These are phyloP conservation scores for Acrasis kona DNA, from an alignment of 78 protist genomes.

Conservation along the genomic window DNA sequence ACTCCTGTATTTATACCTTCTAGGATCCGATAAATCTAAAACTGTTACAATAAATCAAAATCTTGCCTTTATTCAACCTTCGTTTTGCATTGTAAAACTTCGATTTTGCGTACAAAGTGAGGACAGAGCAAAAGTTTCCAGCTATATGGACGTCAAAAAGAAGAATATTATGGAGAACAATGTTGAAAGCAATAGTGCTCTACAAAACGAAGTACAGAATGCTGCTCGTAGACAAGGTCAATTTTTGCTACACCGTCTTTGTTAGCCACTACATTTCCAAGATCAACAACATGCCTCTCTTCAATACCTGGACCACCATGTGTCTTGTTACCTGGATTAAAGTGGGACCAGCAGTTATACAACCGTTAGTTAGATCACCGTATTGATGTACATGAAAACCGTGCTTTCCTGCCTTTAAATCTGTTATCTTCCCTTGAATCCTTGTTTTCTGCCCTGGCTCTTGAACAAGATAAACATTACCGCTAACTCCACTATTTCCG, in stretches of 20 bases:
- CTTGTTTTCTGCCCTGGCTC: not conserved
- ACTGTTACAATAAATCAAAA: too few species aligned
- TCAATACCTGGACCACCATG: conserved; percentile 14
- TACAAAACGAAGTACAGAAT: too few species aligned
- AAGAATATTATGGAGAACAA: too few species aligned
- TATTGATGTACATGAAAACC: conserved; percentile 8
- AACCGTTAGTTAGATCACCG: conserved; percentile 6
- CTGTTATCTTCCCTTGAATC: not conserved
- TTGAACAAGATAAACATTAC: not conserved
- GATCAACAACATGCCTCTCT: not conserved
- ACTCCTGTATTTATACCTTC: too few species aligned
- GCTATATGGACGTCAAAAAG: too few species aligned
- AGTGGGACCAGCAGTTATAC: conserved; percentile 10
- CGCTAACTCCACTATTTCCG: not conserved
- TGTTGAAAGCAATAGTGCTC: too few species aligned
- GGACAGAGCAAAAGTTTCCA: too few species aligned
- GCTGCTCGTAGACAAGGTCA: too few species aligned
- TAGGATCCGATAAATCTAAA: too few species aligned
- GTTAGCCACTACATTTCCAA: not conserved
- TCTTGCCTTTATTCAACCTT: too few species aligned
- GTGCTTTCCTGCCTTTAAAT: not conserved
- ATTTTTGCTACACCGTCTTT: not conserved
- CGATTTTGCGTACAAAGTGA: too few species aligned
- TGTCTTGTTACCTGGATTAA: not conserved
- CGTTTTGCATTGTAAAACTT: too few species aligned